Percentiles rank a stretch among this genome's conserved stretches.
Evolutionary conservation across 352 stramenopile species (phyloP).

Genomic region (Pythium myriotylum): DNA sequence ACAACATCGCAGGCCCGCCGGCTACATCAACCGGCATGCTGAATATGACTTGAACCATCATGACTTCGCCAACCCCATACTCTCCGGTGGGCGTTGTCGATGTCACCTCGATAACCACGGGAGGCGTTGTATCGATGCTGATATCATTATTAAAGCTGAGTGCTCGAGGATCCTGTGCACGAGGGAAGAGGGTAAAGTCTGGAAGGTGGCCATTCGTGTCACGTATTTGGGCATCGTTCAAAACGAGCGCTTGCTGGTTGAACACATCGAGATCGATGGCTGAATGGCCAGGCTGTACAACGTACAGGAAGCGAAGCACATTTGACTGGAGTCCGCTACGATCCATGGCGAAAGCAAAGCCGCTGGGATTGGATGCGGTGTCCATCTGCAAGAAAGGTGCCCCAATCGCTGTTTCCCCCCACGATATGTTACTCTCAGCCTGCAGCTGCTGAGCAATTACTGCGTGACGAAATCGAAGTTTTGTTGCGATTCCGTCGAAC

Average conservation of each 20-base stretch:
- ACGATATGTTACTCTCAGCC: slow-evolving; percentile 12
- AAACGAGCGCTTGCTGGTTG: slow-evolving; percentile 37
- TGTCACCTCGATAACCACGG: slow-evolving; percentile 45
- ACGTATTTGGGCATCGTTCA: slow-evolving; percentile 50
- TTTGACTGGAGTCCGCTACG: slow-evolving; percentile 47
- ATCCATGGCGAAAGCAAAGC: slow-evolving; percentile 56
- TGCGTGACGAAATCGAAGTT: slow-evolving; percentile 60
- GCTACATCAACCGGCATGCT: slow-evolving; percentile 42
- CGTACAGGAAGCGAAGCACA: slow-evolving; percentile 51
- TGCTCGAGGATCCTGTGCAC: slow-evolving; percentile 37
- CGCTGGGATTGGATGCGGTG: slow-evolving; percentile 34
- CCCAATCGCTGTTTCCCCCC: slow-evolving; percentile 44
- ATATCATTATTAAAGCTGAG: slow-evolving; percentile 68
- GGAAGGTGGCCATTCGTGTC: slow-evolving; percentile 47
- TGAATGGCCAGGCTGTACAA: slow-evolving; percentile 43
- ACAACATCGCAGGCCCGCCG: slow-evolving; percentile 32
- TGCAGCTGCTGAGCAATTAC: slow-evolving; percentile 25
- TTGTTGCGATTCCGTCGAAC: slow-evolving; percentile 67
- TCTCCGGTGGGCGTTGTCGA: slow-evolving; percentile 46
- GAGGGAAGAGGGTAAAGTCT: slow-evolving; percentile 59
- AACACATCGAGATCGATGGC: slow-evolving; percentile 45
- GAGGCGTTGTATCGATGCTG: slow-evolving; percentile 51
- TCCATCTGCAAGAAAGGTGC: slow-evolving; percentile 48
- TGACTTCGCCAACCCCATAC: slow-evolving; percentile 61
- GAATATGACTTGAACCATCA: slow-evolving; percentile 61